Percentiles rank a stretch among this genome's conserved stretches.
Conservation (phyloP, 148 eudicot species). For the Chenopodium suecicum region DNA sequence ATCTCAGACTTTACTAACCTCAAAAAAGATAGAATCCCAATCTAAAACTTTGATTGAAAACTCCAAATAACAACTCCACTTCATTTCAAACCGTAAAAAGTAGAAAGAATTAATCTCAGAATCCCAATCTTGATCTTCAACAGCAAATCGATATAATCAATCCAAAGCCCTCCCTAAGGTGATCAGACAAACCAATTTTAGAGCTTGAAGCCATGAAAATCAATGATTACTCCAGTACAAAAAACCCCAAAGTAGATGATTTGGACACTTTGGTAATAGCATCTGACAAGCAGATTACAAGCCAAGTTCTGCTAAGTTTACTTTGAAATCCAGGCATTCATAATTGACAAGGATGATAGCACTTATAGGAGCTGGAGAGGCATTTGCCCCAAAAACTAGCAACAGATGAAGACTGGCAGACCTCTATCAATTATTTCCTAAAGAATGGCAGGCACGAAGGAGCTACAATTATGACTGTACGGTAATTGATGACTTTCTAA, state of each 20-base stretch:
- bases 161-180: not conserved
- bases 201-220: not conserved
- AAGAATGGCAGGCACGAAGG: not conserved
- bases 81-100: not conserved
- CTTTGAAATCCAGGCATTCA: not conserved
- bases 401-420: not conserved
- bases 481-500: too few species aligned
- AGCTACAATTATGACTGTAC: too few species aligned
- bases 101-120: not conserved
- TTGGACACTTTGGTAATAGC: not conserved
- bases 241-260: not conserved
- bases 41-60: not conserved
- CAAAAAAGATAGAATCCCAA: not conserved
- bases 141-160: not conserved
- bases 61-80: not conserved
- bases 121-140: not conserved
- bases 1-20: not conserved
- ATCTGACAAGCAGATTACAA: not conserved
- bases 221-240: not conserved
- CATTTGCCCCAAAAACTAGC: not conserved
- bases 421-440: not conserved
- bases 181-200: not conserved
- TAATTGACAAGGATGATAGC: not conserved
- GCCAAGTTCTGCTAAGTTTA: not conserved
- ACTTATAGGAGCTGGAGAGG: not conserved